Evolutionary conservation across 768 basidiomycete genomes (phyloP).

Genomic region (Solioccasus polychromus): DNA sequence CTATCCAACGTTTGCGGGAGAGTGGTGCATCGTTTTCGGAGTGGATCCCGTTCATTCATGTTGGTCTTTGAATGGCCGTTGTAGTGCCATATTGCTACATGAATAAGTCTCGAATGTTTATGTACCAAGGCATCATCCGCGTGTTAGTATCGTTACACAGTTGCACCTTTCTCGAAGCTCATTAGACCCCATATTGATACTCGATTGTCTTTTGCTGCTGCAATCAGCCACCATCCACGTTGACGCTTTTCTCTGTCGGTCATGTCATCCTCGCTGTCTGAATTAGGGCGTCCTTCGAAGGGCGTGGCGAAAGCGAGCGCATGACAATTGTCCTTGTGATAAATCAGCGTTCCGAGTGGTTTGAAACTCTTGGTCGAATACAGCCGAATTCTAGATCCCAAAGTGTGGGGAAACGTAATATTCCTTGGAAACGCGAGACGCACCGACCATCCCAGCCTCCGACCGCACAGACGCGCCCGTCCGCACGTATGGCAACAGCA

Average conservation of each 20-base stretch:
- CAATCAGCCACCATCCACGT: constrained; percentile 60
- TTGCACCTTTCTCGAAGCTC: constrained; percentile 22
- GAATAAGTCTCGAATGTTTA: too few relatives aligned
- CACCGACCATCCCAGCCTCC: constrained; percentile 96
- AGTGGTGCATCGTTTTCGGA: too few relatives aligned
- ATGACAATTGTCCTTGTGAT: constrained; percentile 80
- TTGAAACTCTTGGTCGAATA: constrained; percentile 81
- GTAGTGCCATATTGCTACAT: too few relatives aligned
- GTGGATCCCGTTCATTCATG: too few relatives aligned
- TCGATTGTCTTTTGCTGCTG: constrained; percentile 64
- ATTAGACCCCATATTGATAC: constrained; percentile 72
- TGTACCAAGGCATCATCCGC: too few relatives aligned
- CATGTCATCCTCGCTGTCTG: constrained; percentile 52
- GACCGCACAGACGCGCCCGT: constrained; percentile 78
- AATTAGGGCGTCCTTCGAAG: not conserved
- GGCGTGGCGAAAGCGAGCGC: constrained; percentile 63
- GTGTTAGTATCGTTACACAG: not conserved
- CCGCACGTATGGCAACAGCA: constrained; percentile 68
- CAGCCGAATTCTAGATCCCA: constrained; percentile 60
- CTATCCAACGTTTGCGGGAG: too few relatives aligned
- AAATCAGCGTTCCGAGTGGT: constrained; percentile 76
- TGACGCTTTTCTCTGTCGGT: constrained; percentile 40
- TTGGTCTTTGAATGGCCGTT: too few relatives aligned
- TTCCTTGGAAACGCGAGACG: constrained; percentile 25
- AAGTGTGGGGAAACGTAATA: not conserved